phyloP scores from a whole-genome alignment of 2,329 filamentous ascomycete genomes.

The Cryphonectria parasitica region DNA sequence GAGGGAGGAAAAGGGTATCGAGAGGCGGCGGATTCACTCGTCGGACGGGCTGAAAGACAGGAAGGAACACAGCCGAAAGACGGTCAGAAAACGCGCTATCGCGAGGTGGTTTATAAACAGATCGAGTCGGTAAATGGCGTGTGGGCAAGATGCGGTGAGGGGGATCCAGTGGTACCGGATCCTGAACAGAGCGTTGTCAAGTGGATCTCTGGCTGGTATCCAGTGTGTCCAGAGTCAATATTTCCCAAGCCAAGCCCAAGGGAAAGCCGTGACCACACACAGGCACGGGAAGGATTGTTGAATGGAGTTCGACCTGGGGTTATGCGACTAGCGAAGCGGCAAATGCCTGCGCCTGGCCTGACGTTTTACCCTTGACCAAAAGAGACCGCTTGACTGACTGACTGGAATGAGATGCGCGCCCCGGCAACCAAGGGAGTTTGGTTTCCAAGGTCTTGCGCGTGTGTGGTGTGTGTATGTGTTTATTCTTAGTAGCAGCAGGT shows the following conservation, averaged over 20 bases:
- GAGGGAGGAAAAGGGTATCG: conserved; percentile 1
- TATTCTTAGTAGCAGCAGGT: conserved; percentile 23
- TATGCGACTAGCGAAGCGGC: conserved; percentile 27
- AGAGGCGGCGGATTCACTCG: conserved; percentile 18
- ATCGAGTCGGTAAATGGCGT: conserved; percentile 16
- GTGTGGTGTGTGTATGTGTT: background rate
- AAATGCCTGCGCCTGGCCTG: conserved; percentile 10
- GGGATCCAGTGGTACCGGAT: conserved; percentile 25
- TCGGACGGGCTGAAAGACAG: conserved; percentile 9
- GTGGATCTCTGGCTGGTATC: conserved; percentile 23
- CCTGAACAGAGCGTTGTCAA: conserved; percentile 26
- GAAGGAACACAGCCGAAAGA: conserved; percentile 17
- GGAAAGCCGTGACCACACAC: background rate
- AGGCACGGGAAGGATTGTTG: background rate
- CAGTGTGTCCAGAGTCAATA: conserved; percentile 9
- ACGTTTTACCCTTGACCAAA: background rate
- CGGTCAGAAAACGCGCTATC: conserved; percentile 23
- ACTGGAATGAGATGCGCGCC: conserved; percentile 15
- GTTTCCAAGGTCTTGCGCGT: background rate
- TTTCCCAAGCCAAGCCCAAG: background rate
- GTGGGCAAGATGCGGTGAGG: conserved; percentile 30
- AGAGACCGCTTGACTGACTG: background rate
- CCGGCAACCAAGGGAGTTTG: conserved; percentile 3
- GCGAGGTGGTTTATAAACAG: conserved; percentile 28
- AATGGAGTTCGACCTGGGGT: conserved; percentile 8